These are phyloP conservation scores for Rhodomyrtus tomentosa DNA, from an alignment of 345 rosid species.

Conservation along the genomic window DNA sequence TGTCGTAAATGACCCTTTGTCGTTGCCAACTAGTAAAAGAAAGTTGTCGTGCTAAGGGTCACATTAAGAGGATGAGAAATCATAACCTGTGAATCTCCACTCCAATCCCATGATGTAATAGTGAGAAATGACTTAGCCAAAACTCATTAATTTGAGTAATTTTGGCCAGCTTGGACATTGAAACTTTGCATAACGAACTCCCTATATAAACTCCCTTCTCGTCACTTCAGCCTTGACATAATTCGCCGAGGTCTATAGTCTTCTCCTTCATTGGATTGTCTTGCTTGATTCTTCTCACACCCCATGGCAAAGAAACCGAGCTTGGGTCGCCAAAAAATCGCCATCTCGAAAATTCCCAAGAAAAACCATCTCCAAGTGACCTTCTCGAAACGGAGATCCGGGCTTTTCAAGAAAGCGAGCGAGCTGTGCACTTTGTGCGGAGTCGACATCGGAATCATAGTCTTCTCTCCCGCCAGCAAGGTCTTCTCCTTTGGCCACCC, in stretches of 20 bases:
- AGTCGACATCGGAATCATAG: slow-evolving; percentile 18
- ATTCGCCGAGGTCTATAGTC: background rate
- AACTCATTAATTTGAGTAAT: background rate
- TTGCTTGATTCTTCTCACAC: background rate
- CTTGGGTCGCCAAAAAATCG: slow-evolving; percentile 22
- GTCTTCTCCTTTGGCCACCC: slow-evolving; percentile 30
- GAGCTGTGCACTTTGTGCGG: slow-evolving; percentile 29
- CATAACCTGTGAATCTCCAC: background rate
- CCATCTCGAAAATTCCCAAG: slow-evolving; percentile 15
- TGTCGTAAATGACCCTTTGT: background rate
- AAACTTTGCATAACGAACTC: background rate
- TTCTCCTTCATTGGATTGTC: background rate
- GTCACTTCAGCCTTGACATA: background rate
- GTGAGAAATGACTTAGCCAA: background rate
- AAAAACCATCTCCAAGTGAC: slow-evolving; percentile 23
- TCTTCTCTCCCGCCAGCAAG: slow-evolving; percentile 22
- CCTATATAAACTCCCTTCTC: background rate
- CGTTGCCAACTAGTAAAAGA: background rate
- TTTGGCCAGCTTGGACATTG: background rate
- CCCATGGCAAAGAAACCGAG: slow-evolving; percentile 15
- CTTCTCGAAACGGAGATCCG: slow-evolving; percentile 24
- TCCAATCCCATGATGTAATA: background rate
- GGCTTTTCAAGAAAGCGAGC: slow-evolving; percentile 32
- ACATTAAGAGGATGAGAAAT: background rate
- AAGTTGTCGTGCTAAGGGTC: background rate